phyloP scores from a whole-genome alignment of 1,139 yeast genomes.

The Nakaseomyces uthaithaninus region DNA sequence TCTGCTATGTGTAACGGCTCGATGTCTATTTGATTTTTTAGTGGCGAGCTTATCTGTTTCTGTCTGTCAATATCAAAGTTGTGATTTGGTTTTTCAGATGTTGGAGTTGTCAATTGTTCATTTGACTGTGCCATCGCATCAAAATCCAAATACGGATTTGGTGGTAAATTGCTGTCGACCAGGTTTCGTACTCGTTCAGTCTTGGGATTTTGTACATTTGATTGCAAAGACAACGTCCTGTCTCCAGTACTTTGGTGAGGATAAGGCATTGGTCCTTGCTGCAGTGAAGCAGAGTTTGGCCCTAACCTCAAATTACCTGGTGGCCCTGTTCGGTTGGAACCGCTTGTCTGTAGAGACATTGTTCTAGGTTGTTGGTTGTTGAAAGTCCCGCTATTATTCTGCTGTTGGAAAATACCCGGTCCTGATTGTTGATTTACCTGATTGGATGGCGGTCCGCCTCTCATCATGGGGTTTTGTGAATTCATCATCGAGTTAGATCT shows the following conservation, averaged over 20 bases:
- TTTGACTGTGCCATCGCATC: not conserved
- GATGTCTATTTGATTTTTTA: constrained; percentile 10
- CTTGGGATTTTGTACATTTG: not conserved
- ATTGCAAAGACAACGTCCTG: not conserved
- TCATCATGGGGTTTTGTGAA: constrained; percentile 4
- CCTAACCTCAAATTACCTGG: constrained; percentile 5
- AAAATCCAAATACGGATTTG: not conserved
- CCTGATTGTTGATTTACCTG: constrained; percentile 9
- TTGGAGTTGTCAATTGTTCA: not conserved
- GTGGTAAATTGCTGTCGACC: not conserved
- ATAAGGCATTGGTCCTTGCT: constrained; percentile 5
- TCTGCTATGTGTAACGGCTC: constrained; percentile 4
- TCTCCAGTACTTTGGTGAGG: constrained; percentile 7
- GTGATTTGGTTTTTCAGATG: not conserved
- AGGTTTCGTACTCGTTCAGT: not conserved
- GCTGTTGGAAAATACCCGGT: constrained; percentile 1
- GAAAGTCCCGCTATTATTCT: constrained; percentile 9
- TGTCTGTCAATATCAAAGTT: constrained; percentile 2
- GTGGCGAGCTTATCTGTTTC: constrained; percentile 11
- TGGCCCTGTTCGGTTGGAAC: constrained; percentile 8
- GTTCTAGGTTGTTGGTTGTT: constrained; percentile 10
- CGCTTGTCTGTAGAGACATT: constrained; percentile 14
- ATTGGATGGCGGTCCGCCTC: constrained; percentile 15
- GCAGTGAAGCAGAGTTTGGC: constrained; percentile 14
- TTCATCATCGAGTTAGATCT: constrained; percentile 24